Evolutionary conservation across 495 filamentous ascomycete genomes (phyloP).

Genomic region (Tuber borchii): DNA sequence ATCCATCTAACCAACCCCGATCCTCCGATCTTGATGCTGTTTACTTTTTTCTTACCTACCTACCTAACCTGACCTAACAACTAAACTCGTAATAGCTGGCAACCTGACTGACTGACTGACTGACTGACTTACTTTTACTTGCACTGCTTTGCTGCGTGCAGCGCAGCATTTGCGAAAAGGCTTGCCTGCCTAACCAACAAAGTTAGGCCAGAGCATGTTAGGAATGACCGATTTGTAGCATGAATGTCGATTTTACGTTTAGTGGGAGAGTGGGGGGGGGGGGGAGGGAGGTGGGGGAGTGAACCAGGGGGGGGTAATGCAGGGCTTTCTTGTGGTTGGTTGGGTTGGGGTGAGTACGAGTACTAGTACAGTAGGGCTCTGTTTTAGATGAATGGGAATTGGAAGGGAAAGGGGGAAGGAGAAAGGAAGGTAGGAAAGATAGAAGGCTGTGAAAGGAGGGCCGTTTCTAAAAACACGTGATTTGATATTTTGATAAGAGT

Average conservation of each 20-base stretch:
- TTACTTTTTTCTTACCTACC: background rate
- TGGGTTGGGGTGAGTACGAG: background rate
- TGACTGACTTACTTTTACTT: too few relatives aligned
- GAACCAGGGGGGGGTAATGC: background rate
- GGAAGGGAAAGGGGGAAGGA: background rate
- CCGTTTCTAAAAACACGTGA: background rate
- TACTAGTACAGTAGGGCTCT: background rate
- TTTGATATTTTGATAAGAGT: background rate
- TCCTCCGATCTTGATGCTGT: background rate
- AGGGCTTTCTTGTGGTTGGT: background rate
- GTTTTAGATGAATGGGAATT: background rate
- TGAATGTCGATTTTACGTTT: constrained; percentile 3
- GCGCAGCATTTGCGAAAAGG: background rate
- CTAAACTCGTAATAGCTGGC: too few relatives aligned
- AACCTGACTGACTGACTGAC: background rate
- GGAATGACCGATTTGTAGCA: background rate
- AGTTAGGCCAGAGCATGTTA: background rate
- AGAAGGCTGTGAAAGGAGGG: background rate
- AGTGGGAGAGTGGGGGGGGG: background rate
- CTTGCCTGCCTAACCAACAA: background rate
- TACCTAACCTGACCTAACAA: too few relatives aligned
- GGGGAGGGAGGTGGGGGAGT: background rate
- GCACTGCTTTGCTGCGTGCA: too few relatives aligned
- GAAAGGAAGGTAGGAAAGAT: background rate
- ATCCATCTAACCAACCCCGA: background rate